Evolutionary conservation across 306 rosid genomes (phyloP), one percentile per base, ranked within the genome.

Genomic region (Sphenostylis stenocarpa): DNA sequence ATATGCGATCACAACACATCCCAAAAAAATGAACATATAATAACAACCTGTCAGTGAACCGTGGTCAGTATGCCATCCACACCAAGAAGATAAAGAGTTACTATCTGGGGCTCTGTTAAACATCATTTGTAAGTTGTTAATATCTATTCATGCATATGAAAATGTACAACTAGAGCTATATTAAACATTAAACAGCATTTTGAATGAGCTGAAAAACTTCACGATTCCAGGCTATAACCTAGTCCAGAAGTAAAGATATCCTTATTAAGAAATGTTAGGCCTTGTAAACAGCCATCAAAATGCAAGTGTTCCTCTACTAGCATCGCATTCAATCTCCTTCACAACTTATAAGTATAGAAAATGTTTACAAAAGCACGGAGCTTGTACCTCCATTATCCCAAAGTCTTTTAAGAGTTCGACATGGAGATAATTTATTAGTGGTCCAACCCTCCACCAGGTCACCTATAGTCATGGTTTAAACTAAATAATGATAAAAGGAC

Each of bases 31-130:
- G 44, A 44, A 20, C 12, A 67, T 55, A 52, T 55, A 64, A 38
- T n/a, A 62, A 16, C 73, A 75, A 94, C 98, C 98, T 94, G 98
- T 94, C 76, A 94, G 86, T 45, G 98, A 94, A 78, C 96, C 97
- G 70, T 94, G 97, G 85, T 94, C 98, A 49, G 96, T 90, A 77
- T 94, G 98, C 98, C 97, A 92, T 34, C 98, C 98, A 61, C 98
- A 94, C 98, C 98, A 94, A 77, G 97, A 92, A 38, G 98, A 94
- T 73, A 83, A 52, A 55, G 90, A 69, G 76, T 82, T 66, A 47
- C 49, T 66, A 85, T 84, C 96, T 72, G 72, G 63, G 57, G 74
- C 19, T 62, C 88, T 81, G 91, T 71, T 83, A 86, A 83, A 85
- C 60, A 82, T 70, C 83, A 77, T 73, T 53, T 39, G 64, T 72